phyloP scores from a whole-genome alignment of 2,329 filamentous ascomycete genomes.

The Lachnellula cervina region DNA sequence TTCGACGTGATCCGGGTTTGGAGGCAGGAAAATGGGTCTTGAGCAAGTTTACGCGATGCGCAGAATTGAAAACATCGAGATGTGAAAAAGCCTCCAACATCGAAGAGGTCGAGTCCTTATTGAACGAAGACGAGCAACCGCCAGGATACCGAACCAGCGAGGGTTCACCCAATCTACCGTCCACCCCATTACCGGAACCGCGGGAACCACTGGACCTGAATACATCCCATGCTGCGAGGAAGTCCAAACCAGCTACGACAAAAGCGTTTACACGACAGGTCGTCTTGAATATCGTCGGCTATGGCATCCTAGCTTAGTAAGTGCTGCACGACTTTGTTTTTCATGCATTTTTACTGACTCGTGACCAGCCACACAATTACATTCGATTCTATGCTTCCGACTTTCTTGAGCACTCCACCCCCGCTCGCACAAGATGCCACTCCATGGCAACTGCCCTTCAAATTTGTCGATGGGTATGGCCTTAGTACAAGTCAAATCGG shows the following conservation, averaged over 20 bases:
- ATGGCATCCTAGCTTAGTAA: slow-evolving; percentile 92
- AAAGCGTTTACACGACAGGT: slow-evolving; percentile 81
- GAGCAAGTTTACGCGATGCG: slow-evolving; percentile 31
- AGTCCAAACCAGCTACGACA: slow-evolving; percentile 36
- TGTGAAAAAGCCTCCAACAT: slow-evolving; percentile 35
- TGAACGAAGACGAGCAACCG: slow-evolving; percentile 56
- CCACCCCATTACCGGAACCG: slow-evolving; percentile 33
- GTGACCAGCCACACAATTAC: slow-evolving; percentile 83
- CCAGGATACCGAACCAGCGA: slow-evolving; percentile 65
- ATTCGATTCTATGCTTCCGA: slow-evolving; percentile 88
- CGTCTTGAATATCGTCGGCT: slow-evolving; percentile 80
- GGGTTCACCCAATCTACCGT: slow-evolving; percentile 45
- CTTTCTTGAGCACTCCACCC: slow-evolving; percentile 57
- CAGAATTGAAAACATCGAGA: slow-evolving; percentile 30
- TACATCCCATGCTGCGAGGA: slow-evolving; percentile 22
- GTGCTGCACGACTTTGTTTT: slow-evolving; percentile 37
- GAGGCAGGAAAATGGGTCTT: slow-evolving; percentile 71
- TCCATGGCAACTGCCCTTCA: slow-evolving; percentile 68
- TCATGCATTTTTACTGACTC: slow-evolving; percentile 19
- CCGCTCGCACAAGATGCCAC: slow-evolving; percentile 37
- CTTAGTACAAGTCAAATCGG: slow-evolving; percentile 81
- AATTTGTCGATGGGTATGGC: slow-evolving; percentile 82
- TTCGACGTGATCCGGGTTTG: slow-evolving; percentile 68
- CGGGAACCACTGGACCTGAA: slow-evolving; percentile 36
- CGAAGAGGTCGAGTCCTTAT: slow-evolving; percentile 50